phyloP scores from a whole-genome alignment of 2,329 filamentous ascomycete genomes.

The Thelonectria discophora region DNA sequence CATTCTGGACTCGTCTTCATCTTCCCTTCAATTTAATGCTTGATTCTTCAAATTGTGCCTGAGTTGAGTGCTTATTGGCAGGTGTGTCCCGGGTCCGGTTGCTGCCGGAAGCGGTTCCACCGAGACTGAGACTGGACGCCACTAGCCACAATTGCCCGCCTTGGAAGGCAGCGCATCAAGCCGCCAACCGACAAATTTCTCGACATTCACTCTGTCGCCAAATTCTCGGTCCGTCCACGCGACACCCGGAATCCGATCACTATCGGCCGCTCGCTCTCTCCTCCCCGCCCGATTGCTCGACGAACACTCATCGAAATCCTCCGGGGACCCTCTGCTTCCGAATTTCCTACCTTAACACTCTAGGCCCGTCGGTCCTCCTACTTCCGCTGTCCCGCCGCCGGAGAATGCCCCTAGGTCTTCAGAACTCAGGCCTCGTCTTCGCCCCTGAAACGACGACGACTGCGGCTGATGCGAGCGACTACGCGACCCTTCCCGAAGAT shows the following conservation, averaged over 20 bases:
- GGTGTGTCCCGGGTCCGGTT: neutral
- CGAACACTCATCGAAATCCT: constrained; percentile 1
- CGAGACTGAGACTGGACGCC: neutral
- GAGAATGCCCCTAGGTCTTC: constrained; percentile 42
- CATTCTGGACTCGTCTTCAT: too few species aligned
- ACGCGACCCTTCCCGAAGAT: constrained; percentile 37
- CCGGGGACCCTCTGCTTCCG: neutral
- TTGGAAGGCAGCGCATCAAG: constrained; percentile 16
- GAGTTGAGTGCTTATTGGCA: neutral
- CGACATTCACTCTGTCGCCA: constrained; percentile 22
- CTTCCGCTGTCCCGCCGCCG: constrained; percentile 24
- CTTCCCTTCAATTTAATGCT: neutral
- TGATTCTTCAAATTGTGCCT: neutral
- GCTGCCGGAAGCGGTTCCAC: constrained; percentile 5
- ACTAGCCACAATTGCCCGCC: constrained; percentile 15
- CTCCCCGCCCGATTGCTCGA: neutral
- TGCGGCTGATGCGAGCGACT: constrained; percentile 29
- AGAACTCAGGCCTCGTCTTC: constrained; percentile 38
- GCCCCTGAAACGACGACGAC: constrained; percentile 33
- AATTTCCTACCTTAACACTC: constrained; percentile 1
- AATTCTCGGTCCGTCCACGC: constrained; percentile 18
- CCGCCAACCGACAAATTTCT: constrained; percentile 24
- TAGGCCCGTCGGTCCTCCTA: constrained; percentile 2
- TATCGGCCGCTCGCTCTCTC: constrained; percentile 6
- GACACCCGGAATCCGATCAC: constrained; percentile 12